Evolutionary conservation across 345 rosid species (phyloP).

Genomic region (Boechera divaricarpa): DNA sequence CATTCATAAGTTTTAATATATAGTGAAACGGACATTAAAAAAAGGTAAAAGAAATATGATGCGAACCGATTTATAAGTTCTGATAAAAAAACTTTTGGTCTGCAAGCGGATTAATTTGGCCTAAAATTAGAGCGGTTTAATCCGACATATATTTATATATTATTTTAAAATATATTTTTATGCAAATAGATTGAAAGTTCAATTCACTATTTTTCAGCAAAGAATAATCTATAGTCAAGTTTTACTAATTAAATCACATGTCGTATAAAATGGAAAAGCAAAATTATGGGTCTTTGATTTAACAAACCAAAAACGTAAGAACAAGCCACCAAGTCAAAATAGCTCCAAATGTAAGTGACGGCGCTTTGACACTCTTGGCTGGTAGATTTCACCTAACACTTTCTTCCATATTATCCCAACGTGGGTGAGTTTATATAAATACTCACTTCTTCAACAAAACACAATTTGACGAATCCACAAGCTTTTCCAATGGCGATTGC

Average conservation of each 20-base stretch:
- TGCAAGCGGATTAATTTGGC: no score
- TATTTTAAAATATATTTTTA: no score
- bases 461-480: not conserved
- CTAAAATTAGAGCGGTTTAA: no score
- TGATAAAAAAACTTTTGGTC: no score
- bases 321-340: conserved; percentile 30
- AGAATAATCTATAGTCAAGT: not conserved
- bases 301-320: not conserved
- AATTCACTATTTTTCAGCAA: not conserved
- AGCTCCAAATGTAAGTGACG: conserved; percentile 10
- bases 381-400: conserved; percentile 44
- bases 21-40: no score
- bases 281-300: not conserved
- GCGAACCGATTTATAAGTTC: no score
- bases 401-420: conserved; percentile 30
- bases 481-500: conserved; percentile 39
- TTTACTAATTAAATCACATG: not conserved
- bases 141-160: no score
- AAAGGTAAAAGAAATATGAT: no score
- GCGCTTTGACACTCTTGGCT: conserved; percentile 23
- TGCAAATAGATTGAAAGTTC: not conserved
- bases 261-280: not conserved
- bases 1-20: no score
- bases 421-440: conserved; percentile 29
- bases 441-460: conserved; percentile 9